Evolutionary conservation across 1,284 basidiomycete species (phyloP).

Genomic region (Apiotrichum porosum): DNA sequence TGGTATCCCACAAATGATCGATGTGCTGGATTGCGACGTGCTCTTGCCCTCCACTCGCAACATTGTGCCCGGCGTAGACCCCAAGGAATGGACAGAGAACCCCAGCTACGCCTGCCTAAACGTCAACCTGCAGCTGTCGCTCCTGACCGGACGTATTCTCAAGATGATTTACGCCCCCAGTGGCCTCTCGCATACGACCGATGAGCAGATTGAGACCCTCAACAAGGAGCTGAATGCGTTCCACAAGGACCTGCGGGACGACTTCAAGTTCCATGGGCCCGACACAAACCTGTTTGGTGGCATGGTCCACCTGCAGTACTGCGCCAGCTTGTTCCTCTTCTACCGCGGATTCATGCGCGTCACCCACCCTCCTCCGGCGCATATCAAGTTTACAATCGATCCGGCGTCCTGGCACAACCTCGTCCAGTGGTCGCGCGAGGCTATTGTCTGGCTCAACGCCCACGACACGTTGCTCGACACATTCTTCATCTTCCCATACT

Average conservation of each 20-base stretch:
- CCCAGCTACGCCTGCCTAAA: conserved; percentile 39
- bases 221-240: conserved; percentile 71
- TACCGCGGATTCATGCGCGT: conserved; percentile 94
- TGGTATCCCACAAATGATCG: conserved; percentile 69
- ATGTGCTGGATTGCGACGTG: conserved; percentile 87
- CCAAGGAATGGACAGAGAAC: conserved; percentile 55
- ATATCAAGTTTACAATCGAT: conserved; percentile 76
- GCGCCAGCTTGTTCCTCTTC: conserved; percentile 68
- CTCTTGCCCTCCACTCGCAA: conserved; percentile 69
- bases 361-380: conserved; percentile 76
- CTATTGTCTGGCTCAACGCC: conserved; percentile 82
- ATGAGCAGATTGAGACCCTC: conserved; percentile 66
- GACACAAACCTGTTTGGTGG: conserved; percentile 57
- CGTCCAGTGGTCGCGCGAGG: conserved; percentile 65
- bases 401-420: conserved; percentile 73
- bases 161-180: conserved; percentile 83
- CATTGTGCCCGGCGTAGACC: conserved; percentile 51
- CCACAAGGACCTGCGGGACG: conserved; percentile 67
- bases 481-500: conserved; percentile 78
- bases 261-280: conserved; percentile 65
- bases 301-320: conserved; percentile 74
- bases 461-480: conserved; percentile 79
- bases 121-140: conserved; percentile 78
- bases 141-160: conserved; percentile 77
- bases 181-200: conserved; percentile 73